Percentiles rank a stretch among this genome's conserved stretches.
These are phyloP conservation scores for Ceratobasidium sp. DNA, from an alignment of 1,284 basidiomycete genomes.

Conservation along the genomic window DNA sequence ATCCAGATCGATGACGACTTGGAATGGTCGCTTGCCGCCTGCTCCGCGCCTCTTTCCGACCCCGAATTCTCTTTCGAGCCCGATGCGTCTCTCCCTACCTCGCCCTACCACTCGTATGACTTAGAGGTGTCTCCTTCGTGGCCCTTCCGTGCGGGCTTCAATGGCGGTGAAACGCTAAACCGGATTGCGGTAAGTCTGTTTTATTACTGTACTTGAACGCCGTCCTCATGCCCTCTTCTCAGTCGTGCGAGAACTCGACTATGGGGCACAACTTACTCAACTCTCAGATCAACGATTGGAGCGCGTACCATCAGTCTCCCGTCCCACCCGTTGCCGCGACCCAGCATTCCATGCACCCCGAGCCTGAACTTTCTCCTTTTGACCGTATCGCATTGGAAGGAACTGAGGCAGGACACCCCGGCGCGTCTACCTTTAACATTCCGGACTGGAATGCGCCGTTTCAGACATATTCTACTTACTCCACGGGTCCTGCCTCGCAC, in stretches of 20 bases:
- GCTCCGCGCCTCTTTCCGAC: slow-evolving; percentile 5
- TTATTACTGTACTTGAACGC: background rate
- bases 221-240: background rate
- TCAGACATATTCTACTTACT: background rate
- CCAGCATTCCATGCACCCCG: background rate
- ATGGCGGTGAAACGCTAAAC: slow-evolving; percentile 1
- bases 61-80: slow-evolving; percentile 10
- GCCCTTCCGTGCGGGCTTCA: slow-evolving; percentile 16
- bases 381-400: slow-evolving; percentile 8
- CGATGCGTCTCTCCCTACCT: background rate
- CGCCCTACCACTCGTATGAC: slow-evolving; percentile 1
- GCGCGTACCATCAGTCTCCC: slow-evolving; percentile 12
- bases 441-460: background rate
- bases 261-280: background rate
- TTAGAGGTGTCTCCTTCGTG: background rate
- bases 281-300: slow-evolving; percentile 5
- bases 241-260: slow-evolving; percentile 10
- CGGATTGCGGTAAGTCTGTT: slow-evolving; percentile 13
- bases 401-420: background rate
- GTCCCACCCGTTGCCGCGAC: background rate
- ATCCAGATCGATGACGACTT: background rate
- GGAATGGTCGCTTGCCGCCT: slow-evolving; percentile 13
- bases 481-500: background rate
- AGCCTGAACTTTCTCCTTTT: slow-evolving; percentile 22
- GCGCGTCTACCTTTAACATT: background rate